Percentiles rank a stretch among this genome's conserved stretches.
These are phyloP conservation scores for Aspergillus sp. DNA, from an alignment of 2,329 filamentous ascomycete species.

Conservation along the genomic window DNA sequence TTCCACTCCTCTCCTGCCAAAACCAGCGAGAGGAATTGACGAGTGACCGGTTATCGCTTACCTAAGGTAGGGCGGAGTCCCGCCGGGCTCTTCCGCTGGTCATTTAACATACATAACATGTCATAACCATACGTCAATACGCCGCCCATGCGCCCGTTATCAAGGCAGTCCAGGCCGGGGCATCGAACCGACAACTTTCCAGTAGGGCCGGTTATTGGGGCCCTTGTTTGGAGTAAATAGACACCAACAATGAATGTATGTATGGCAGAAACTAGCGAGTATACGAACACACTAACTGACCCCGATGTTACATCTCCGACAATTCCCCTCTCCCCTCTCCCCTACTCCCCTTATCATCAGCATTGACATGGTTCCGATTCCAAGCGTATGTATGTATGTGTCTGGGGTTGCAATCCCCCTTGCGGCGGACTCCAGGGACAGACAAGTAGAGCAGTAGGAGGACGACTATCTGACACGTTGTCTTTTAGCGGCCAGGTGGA, in stretches of 20 bases:
- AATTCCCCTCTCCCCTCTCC: background rate
- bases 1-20: no score
- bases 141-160: background rate
- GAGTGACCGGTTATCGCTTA: background rate
- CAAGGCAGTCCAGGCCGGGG: background rate
- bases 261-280: background rate
- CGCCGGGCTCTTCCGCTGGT: conserved; percentile 30
- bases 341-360: background rate
- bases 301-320: background rate
- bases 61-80: conserved; percentile 24
- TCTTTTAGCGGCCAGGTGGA: background rate
- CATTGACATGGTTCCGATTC: background rate
- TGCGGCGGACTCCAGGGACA: conserved; percentile 9
- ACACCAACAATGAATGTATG: background rate
- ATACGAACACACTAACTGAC: background rate
- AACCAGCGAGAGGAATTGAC: background rate
- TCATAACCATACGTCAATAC: conserved; percentile 11
- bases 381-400: background rate
- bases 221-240: background rate
- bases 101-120: conserved; percentile 16
- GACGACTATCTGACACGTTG: conserved; percentile 4
- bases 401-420: conserved; percentile 6
- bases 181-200: background rate
- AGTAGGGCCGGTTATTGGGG: background rate
- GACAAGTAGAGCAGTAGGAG: background rate